phyloP scores from a whole-genome alignment of 108 stramenopile species.

The Parietichytrium sp. region DNA sequence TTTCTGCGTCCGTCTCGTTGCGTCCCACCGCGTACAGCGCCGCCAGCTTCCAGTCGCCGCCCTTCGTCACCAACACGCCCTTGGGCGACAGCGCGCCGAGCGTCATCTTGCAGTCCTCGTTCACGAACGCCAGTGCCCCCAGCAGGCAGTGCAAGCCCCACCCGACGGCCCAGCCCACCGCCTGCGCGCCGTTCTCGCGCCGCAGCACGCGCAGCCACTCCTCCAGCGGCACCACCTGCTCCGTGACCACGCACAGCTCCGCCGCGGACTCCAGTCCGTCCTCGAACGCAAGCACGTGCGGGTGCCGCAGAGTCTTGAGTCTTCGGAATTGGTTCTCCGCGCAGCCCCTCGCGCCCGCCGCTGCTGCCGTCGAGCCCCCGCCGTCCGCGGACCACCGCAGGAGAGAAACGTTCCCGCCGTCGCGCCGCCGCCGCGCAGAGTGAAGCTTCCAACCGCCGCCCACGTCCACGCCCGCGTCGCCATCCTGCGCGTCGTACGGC shows the following conservation, averaged over 20 bases:
- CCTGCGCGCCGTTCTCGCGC: neutral
- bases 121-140: neutral
- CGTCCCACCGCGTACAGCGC: neutral
- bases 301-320: conserved; percentile 2
- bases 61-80: neutral
- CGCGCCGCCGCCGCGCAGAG: neutral
- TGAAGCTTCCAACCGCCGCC: conserved; percentile 19
- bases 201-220: neutral
- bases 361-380: neutral
- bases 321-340: conserved; percentile 10
- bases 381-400: too few species aligned
- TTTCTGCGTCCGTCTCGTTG: neutral
- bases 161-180: neutral
- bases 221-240: neutral
- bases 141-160: conserved; percentile 19
- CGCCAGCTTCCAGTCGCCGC: conserved; percentile 33
- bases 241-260: conserved; percentile 26
- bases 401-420: neutral
- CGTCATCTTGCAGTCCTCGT: conserved; percentile 32
- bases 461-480: neutral
- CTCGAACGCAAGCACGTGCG: neutral
- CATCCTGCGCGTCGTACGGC: conserved; percentile 31
- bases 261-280: conserved; percentile 16
- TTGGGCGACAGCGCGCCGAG: conserved; percentile 1
- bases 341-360: neutral